Percentiles rank a stretch among this genome's conserved stretches.
phyloP scores from a whole-genome alignment of 73 alveolate genomes.

The Effrenium voratum region DNA sequence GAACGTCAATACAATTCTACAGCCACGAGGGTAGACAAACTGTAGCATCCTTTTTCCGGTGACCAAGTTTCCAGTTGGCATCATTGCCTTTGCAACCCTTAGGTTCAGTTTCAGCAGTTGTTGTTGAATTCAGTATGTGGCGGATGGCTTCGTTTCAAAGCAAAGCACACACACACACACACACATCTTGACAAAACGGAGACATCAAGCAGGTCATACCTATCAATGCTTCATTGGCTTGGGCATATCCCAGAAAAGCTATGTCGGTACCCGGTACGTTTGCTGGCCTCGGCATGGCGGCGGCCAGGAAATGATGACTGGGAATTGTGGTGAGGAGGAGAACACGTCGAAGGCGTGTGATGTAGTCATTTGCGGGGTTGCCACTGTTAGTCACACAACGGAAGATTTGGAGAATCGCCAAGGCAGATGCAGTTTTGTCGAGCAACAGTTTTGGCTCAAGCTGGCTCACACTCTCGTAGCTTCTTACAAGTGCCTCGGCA shows the following conservation, averaged over 20 bases:
- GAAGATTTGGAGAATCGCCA: neutral
- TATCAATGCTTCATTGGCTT: no score
- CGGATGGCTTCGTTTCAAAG: no score
- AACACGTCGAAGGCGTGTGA: conserved; percentile 13
- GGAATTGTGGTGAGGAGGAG: conserved; percentile 56
- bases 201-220: no score
- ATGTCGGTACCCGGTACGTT: neutral
- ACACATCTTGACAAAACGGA: no score
- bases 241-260: neutral
- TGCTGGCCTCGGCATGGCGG: neutral
- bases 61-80: no score
- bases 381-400: neutral
- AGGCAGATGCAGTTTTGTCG: neutral
- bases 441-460: neutral
- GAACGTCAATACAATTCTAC: no score
- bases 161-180: no score
- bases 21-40: no score
- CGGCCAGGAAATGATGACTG: conserved; percentile 63
- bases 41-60: no score
- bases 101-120: no score
- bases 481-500: neutral
- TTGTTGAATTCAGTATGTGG: no score
- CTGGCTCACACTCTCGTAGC: neutral
- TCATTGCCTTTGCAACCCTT: no score
- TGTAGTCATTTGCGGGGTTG: neutral